Evolutionary conservation across 1,139 yeast species (phyloP), one percentile per base, ranked within the genome.

Genomic region (Saccharomyces hybrid): DNA sequence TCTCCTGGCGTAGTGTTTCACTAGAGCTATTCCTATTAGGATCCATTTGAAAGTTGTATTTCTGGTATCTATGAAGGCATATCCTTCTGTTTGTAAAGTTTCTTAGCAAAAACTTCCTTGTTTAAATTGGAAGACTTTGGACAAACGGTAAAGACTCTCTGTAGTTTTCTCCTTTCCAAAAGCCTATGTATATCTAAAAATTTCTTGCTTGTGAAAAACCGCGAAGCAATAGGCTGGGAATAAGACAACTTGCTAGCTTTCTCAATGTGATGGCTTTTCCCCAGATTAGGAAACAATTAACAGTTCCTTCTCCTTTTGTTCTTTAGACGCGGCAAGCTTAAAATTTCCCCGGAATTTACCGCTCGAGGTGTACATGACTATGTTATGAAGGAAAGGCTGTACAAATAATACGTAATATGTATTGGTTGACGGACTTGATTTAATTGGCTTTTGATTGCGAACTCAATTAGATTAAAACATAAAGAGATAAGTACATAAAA

Each of bases 1-100:
- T 57, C 49, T 55, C 59, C 42, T 49, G 49, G 49, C 54, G 56
- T 42, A 53, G 51, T 30, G 32, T 54, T 46, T 54, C 57, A 38
- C 53, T 54, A 20, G 32, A 51, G 31, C 49, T 49, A 27, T 42
- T 50, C 48, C 34, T 46, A 47, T 56, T 52, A 34, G 54, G 52
- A 28, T 47, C 52, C 56, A 54, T 54, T 48, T 38, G 25, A 6
- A 38, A 1, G 0, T 38, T 14, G 20, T 16, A 4, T 0, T 38
- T 5, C 8, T 16, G 20, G 8, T 38, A 38, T 9, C 42, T 9
- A 38, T 8, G 8, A 38, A 38, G 42, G 42, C 42, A 38, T 38
- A 38, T 38, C 42, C 42, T 38, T 38, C 42, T 38, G 42, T 38
- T 38, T 16, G 11, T 6, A 38, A 38, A 1, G 20, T 4, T 16